Evolutionary conservation across 2,329 filamentous ascomycete genomes (phyloP).

Genomic region (Sporothrix pallida): DNA sequence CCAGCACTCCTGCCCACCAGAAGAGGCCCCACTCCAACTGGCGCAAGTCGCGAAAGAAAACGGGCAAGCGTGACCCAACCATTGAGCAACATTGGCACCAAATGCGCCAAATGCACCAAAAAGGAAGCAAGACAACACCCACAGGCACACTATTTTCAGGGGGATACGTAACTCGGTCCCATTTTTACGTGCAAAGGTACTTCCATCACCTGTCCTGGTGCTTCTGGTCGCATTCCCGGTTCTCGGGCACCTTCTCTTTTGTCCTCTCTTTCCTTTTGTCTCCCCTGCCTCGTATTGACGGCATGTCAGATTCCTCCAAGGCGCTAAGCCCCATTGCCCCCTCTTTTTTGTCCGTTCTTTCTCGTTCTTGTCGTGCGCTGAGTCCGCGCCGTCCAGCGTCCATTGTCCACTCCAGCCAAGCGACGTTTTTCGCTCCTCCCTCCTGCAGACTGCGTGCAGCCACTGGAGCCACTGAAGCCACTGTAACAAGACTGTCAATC

Average conservation of each 20-base stretch:
- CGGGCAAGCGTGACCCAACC: slow-evolving; percentile 15
- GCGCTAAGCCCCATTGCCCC: slow-evolving; percentile 11
- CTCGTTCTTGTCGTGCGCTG: background rate
- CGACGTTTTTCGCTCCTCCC: background rate
- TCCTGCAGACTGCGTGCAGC: slow-evolving; percentile 7
- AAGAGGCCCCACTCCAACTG: background rate
- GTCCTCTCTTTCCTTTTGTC: background rate
- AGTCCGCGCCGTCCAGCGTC: background rate
- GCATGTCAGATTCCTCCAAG: slow-evolving; percentile 17
- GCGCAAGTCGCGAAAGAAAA: background rate
- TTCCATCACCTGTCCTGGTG: too few species aligned
- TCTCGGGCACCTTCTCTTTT: background rate
- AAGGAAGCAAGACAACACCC: too few species aligned
- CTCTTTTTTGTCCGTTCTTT: background rate
- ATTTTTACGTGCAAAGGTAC: background rate
- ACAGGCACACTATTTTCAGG: background rate
- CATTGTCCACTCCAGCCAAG: background rate
- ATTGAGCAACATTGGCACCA: slow-evolving; percentile 13
- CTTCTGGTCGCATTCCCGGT: background rate
- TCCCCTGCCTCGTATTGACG: background rate
- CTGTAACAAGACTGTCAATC: background rate
- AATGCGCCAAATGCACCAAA: too few species aligned
- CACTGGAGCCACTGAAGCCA: background rate
- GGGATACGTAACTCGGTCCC: background rate
- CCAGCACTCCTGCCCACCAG: background rate